Percentiles rank a stretch among this genome's conserved stretches.
Conservation (phyloP, 352 stramenopile genomes). For the Globisporangium rhizosaccharum region DNA sequence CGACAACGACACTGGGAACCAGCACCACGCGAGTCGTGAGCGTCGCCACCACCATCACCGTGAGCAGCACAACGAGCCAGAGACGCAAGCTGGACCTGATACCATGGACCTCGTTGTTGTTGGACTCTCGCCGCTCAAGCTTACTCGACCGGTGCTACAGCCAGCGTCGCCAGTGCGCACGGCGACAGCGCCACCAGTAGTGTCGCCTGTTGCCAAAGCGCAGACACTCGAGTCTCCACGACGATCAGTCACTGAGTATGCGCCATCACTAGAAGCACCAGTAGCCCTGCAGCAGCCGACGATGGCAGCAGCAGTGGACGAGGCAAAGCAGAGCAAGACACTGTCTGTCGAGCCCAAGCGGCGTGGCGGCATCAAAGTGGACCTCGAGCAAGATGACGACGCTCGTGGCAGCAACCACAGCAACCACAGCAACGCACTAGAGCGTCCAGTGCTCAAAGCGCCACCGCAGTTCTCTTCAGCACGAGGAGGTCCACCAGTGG, state of each 20-base stretch:
- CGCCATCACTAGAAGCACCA: background rate
- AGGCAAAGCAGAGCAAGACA: background rate
- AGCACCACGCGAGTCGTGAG: constrained; percentile 8
- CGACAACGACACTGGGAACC: constrained; percentile 11
- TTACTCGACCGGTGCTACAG: constrained; percentile 2
- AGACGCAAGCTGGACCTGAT: constrained; percentile 1
- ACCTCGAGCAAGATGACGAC: constrained; percentile 4
- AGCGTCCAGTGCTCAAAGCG: constrained; percentile 4
- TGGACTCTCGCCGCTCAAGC: constrained; percentile 31
- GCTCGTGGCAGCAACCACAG: background rate
- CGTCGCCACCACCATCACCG: constrained; percentile 3
- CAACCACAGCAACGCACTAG: background rate
- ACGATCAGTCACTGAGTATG: background rate
- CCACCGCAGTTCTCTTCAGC: constrained; percentile 10
- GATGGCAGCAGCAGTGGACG: background rate
- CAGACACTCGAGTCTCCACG: background rate
- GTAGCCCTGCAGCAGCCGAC: too few species aligned
- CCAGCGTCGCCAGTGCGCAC: constrained; percentile 10
- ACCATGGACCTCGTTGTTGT: constrained; percentile 31
- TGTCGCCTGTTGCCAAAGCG: background rate
- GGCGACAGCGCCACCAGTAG: background rate
- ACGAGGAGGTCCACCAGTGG: background rate
- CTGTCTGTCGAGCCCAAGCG: constrained; percentile 4
- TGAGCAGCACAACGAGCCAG: background rate
- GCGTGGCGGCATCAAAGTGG: constrained; percentile 16